Base-by-base conservation (phyloP, 2,329 filamentous ascomycete species). In the Teratosphaeria destructans region DNA sequence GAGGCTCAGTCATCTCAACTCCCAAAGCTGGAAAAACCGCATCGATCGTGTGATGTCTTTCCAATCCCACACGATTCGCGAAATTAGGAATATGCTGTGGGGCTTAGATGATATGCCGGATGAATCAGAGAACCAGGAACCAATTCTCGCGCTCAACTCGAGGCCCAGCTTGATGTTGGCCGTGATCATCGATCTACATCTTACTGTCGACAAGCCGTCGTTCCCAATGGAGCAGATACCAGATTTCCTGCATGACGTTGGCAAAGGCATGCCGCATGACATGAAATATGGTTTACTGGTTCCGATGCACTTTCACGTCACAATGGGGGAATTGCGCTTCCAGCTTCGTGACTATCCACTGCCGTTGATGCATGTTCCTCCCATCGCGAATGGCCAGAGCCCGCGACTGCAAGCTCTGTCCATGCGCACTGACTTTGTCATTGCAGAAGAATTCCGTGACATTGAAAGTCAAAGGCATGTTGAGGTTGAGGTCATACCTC, bases 201-300 rank as follows among this genome's bases (percentile, higher is more conserved):
- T 99, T 59, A 79, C 85, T 35, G 80, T 99, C 61, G 94, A 97
- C 73, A 96, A 96, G 72, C 94, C 94, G 0, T 93, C 89, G 0
- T 99, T 99, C 71, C 87, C 91, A 0, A 78, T 95, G 61, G 80
- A 84, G 2, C 86, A 96, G 12, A 84, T 93, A 58, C 89, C 93
- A 0, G 83, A 88, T 16, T 99, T 95, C 71, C 78, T 99, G 29
- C 83, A 96, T 70, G 84, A 85, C 55, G 86, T 97, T 60, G 94
- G 94, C n/a, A 99, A 99, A 76, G 94, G 94, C 0, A 95, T 99
- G 85, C 94, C 94, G 0, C 81, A 85, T 63, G 87, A 95, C 68
- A 99, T 91, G 83, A 80, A 93, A 69, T 99, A 97, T 72, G 86
- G 90, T 10, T 79, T 99, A 23, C 81, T 99, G 19, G 79, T 99